Percentiles rank a stretch among this genome's conserved stretches.
These are phyloP conservation scores for Lentinus tigrinus DNA, from an alignment of 768 basidiomycete genomes.

Conservation along the genomic window DNA sequence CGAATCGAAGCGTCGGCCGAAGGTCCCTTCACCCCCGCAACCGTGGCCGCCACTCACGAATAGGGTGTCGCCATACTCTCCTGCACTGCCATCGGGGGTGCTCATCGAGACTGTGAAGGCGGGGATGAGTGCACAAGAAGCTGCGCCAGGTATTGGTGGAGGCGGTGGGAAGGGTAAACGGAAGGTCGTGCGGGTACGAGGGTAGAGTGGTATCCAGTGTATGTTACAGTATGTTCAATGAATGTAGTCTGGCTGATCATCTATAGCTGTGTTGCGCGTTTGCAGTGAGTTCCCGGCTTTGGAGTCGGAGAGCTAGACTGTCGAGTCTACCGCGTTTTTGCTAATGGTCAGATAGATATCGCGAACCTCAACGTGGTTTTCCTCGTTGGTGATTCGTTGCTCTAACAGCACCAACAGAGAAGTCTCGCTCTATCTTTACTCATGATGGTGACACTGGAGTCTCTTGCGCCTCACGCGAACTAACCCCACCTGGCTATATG, in stretches of 20 bases:
- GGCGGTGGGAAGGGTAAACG: conserved; percentile 68
- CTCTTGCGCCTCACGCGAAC: no score
- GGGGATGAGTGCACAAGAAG: conserved; percentile 70
- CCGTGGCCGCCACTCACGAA: conserved; percentile 71
- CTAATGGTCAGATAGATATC: no score
- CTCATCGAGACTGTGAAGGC: conserved; percentile 84
- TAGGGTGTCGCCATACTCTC: conserved; percentile 79
- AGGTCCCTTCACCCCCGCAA: conserved; percentile 72
- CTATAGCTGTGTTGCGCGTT: no score
- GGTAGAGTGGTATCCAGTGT: conserved; percentile 27
- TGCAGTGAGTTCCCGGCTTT: no score
- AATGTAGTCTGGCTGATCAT: not conserved
- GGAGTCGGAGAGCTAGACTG: no score
- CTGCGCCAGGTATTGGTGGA: conserved; percentile 31
- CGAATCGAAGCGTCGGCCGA: conserved; percentile 22
- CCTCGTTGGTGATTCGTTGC: no score
- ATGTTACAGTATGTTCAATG: not conserved
- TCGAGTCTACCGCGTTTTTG: no score
- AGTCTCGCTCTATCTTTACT: no score
- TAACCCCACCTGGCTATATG: no score
- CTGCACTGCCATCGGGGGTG: conserved; percentile 72
- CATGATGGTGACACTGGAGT: no score
- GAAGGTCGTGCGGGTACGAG: conserved; percentile 76
- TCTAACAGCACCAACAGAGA: no score
- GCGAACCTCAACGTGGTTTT: no score